These are phyloP conservation scores for Bacidia rubella DNA, from an alignment of 495 filamentous ascomycete species.

Conservation along the genomic window DNA sequence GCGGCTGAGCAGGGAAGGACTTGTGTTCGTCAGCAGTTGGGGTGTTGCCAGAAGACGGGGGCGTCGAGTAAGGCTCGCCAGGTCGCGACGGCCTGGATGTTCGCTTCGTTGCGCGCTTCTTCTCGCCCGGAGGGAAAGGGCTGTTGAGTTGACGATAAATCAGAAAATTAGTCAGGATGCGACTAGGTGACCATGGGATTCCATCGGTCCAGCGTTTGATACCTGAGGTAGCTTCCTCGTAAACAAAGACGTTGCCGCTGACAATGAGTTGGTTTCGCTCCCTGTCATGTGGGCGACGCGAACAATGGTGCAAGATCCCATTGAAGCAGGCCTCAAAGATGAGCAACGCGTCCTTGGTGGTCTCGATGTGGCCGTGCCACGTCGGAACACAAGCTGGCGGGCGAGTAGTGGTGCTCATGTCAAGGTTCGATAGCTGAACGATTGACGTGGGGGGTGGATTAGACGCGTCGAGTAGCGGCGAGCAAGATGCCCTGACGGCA, in stretches of 20 bases:
- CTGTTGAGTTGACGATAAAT: conserved; percentile 79
- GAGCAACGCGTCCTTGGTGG: conserved; percentile 60
- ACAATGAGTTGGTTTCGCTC: conserved; percentile 60
- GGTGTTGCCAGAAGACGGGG: conserved; percentile 22
- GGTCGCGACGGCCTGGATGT: conserved; percentile 30
- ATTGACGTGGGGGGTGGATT: background rate
- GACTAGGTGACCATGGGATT: conserved; percentile 77
- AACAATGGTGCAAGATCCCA: conserved; percentile 55
- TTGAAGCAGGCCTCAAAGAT: conserved; percentile 63
- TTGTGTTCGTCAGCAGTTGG: conserved; percentile 28
- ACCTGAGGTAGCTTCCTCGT: conserved; percentile 74
- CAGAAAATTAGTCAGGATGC: conserved; percentile 77
- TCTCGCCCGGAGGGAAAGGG: conserved; percentile 74
- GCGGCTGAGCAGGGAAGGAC: conserved; percentile 20
- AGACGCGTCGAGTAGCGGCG: background rate
- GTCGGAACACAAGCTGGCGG: conserved; percentile 31
- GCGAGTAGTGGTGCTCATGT: conserved; percentile 17
- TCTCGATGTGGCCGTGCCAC: conserved; percentile 52
- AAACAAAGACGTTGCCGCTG: conserved; percentile 80
- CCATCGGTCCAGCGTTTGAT: conserved; percentile 95
- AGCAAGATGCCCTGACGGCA: conserved; percentile 2
- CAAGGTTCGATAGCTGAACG: background rate
- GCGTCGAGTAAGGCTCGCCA: conserved; percentile 38
- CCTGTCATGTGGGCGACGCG: conserved; percentile 72
- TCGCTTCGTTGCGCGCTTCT: conserved; percentile 74